A percentile compares a stretch with the other conserved stretches of the same genome.
Conservation (phyloP, 2,329 filamentous ascomycete genomes). For the Aureobasidium sp. region DNA sequence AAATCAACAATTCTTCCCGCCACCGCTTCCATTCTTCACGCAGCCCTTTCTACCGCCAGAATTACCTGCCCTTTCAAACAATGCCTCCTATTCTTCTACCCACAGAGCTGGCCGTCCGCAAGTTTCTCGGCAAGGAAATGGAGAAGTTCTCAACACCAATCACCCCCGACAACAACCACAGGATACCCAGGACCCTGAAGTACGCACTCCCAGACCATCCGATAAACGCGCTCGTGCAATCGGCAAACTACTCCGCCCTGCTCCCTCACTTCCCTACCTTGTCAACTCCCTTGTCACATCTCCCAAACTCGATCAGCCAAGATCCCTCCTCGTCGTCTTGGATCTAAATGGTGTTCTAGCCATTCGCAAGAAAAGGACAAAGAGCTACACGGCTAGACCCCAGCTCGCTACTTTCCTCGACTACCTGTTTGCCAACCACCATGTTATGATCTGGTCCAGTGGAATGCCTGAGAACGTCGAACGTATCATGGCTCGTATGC, state of each 20-base stretch:
- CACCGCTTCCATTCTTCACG: not conserved
- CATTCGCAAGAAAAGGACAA: conserved; percentile 44
- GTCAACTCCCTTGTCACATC: not conserved
- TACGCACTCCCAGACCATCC: not conserved
- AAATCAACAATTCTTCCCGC: not conserved
- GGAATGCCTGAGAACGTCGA: conserved; percentile 65
- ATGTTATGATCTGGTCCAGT: conserved; percentile 86
- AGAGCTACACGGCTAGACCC: conserved; percentile 47
- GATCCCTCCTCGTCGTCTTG: conserved; percentile 64
- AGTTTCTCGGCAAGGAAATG: not conserved
- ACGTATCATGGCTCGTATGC: conserved; percentile 56
- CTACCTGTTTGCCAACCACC: conserved; percentile 66
- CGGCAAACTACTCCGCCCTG: not conserved
- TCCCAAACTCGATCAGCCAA: conserved; percentile 13
- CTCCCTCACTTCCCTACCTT: not conserved
- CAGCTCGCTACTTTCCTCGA: conserved; percentile 59
- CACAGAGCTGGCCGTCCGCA: not conserved
- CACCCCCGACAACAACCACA: not conserved
- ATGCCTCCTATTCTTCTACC: not conserved
- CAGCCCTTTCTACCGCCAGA: not conserved
- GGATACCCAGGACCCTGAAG: not conserved
- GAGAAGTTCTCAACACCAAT: not conserved
- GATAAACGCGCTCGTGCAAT: not conserved
- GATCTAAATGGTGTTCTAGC: conserved; percentile 93
- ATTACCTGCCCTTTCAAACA: not conserved